phyloP scores from a whole-genome alignment of 78 protist genomes.

The Dictyostelium brefeldianum region DNA sequence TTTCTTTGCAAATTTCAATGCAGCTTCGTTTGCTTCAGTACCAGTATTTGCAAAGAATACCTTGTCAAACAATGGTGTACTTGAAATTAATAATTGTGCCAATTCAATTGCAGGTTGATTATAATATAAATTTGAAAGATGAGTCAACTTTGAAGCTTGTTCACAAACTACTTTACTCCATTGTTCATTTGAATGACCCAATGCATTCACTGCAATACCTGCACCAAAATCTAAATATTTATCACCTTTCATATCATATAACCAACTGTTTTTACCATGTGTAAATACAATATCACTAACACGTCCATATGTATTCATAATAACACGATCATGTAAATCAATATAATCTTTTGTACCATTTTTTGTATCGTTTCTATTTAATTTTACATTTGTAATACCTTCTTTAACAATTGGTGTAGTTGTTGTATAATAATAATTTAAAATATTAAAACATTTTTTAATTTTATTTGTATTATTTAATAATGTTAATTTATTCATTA shows the following conservation, averaged over 20 bases:
- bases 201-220: constrained; percentile 88
- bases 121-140: constrained; percentile 84
- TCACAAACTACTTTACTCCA: constrained; percentile 25
- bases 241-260: constrained; percentile 83
- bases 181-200: constrained; percentile 84
- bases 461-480: not conserved
- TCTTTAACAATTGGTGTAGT: constrained; percentile 7
- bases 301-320: constrained; percentile 81
- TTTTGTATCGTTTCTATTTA: not conserved
- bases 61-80: constrained; percentile 18
- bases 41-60: constrained; percentile 91
- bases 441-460: not conserved
- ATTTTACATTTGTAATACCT: constrained; percentile 29
- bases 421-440: not conserved
- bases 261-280: constrained; percentile 68
- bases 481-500: not conserved
- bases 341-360: constrained; percentile 14
- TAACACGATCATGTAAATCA: constrained; percentile 35
- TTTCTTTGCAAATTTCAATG: constrained; percentile 86
- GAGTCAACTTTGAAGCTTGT: constrained; percentile 52
- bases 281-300: constrained; percentile 68
- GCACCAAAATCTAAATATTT: constrained; percentile 87
- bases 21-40: constrained; percentile 91
- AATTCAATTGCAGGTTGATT: constrained; percentile 79
- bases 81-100: constrained; percentile 56